phyloP scores from a whole-genome alignment of 164 flowering plant species.

The Tinospora cordifolia region DNA sequence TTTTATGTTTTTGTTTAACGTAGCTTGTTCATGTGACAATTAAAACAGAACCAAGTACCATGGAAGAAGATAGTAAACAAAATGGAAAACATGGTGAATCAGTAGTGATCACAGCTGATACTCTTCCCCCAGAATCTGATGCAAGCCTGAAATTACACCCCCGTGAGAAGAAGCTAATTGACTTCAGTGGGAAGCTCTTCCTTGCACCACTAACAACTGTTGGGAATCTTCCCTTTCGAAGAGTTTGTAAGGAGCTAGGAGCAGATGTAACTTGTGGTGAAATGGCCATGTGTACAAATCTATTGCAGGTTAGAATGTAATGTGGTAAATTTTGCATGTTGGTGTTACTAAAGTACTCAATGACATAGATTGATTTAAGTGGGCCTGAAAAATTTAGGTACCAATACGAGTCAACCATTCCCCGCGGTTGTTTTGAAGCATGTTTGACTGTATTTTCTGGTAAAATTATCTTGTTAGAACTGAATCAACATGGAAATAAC shows the following conservation, averaged over 20 bases:
- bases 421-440: neutral
- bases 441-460: neutral
- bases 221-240: constrained; percentile 89
- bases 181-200: constrained; percentile 77
- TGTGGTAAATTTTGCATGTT: neutral
- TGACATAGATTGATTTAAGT: neutral
- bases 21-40: constrained; percentile 2
- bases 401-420: neutral
- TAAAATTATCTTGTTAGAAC: neutral
- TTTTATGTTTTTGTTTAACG: constrained; percentile 3
- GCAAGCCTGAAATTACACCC: constrained; percentile 54
- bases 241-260: constrained; percentile 85
- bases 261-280: constrained; percentile 98
- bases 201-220: constrained; percentile 97
- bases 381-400: neutral
- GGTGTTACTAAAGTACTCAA: neutral
- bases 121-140: constrained; percentile 35
- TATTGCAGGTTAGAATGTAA: constrained; percentile 62
- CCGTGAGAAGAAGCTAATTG: constrained; percentile 86
- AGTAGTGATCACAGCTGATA: constrained; percentile 17
- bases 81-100: constrained; percentile 20
- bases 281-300: constrained; percentile 98
- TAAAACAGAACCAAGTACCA: constrained; percentile 22
- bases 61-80: constrained; percentile 19
- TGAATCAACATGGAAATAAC: no score